Conservation (phyloP, 2,329 filamentous ascomycete species). For the Akanthomyces dipterigenus region DNA sequence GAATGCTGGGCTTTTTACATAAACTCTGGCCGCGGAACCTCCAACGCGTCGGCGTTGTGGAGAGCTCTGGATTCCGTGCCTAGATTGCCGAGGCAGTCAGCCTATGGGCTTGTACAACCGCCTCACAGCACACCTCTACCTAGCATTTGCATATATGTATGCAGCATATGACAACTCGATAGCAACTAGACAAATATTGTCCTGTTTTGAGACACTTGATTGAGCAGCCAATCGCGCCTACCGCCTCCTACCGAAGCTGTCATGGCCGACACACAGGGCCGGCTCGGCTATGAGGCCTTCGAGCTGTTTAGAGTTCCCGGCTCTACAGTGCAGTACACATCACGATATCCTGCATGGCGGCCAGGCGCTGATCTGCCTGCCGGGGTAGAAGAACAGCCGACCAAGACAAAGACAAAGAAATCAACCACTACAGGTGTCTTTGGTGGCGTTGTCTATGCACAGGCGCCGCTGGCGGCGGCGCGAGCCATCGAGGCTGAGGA, state of each 20-base stretch:
- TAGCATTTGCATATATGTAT: too few species aligned
- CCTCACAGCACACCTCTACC: too few species aligned
- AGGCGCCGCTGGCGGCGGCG: slow-evolving; percentile 30
- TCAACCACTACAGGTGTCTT: slow-evolving; percentile 22
- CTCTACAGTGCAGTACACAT: not conserved
- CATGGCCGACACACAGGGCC: not conserved
- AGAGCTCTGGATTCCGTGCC: too few species aligned
- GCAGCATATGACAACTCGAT: too few species aligned
- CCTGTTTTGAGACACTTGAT: not conserved
- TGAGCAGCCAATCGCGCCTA: not conserved
- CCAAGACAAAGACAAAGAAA: not conserved
- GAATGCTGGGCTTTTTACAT: too few species aligned
- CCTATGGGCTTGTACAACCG: too few species aligned
- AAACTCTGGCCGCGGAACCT: too few species aligned
- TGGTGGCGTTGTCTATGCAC: slow-evolving; percentile 32
- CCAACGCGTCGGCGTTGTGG: too few species aligned
- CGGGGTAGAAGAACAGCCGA: slow-evolving; percentile 1
- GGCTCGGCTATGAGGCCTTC: slow-evolving; percentile 9
- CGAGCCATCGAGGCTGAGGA: slow-evolving; percentile 28
- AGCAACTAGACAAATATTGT: too few species aligned
- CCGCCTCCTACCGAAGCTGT: not conserved
- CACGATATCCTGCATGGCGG: not conserved
- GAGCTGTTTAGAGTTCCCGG: not conserved
- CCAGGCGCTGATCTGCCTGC: not conserved
- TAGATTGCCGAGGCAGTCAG: too few species aligned